A percentile compares a stretch with the other conserved stretches of the same genome.
These are phyloP conservation scores for Phytopythium montanum DNA, from an alignment of 352 stramenopile species.

Conservation along the genomic window DNA sequence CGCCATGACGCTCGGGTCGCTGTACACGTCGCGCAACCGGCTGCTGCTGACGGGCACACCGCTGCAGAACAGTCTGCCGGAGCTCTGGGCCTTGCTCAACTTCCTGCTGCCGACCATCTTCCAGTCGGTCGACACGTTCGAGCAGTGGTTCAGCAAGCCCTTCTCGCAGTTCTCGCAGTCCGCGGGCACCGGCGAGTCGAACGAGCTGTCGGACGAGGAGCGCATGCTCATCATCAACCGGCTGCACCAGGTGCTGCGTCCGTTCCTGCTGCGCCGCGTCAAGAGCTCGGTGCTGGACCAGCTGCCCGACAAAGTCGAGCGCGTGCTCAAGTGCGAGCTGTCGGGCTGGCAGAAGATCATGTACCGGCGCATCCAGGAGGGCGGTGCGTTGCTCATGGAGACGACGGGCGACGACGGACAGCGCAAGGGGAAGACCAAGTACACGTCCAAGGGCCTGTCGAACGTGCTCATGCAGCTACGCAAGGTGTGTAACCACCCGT, in stretches of 20 bases:
- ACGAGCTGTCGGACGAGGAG: conserved; percentile 85
- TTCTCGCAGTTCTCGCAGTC: conserved; percentile 85
- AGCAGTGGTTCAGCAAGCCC: conserved; percentile 89
- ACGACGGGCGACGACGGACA: conserved; percentile 55
- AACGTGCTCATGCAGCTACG: conserved; percentile 89
- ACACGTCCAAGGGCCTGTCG: conserved; percentile 79
- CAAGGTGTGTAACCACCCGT: conserved; percentile 89
- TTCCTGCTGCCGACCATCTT: conserved; percentile 92
- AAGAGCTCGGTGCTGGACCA: conserved; percentile 87
- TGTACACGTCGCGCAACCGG: conserved; percentile 85
- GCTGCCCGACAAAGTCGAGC: conserved; percentile 85
- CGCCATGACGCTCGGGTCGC: conserved; percentile 75
- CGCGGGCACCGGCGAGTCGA: conserved; percentile 66
- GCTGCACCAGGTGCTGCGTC: conserved; percentile 80
- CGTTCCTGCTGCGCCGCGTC: conserved; percentile 80
- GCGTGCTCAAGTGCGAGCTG: conserved; percentile 84
- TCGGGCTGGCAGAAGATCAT: conserved; percentile 88
- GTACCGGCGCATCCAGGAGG: conserved; percentile 86
- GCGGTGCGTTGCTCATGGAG: conserved; percentile 79
- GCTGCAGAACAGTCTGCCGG: conserved; percentile 96
- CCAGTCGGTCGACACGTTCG: conserved; percentile 86
- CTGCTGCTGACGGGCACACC: conserved; percentile 98
- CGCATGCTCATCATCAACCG: conserved; percentile 89
- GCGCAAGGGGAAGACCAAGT: conserved; percentile 77
- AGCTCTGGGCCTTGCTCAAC: conserved; percentile 91